phyloP scores from a whole-genome alignment of 257 asterid species.

The Capsicum baccatum region DNA sequence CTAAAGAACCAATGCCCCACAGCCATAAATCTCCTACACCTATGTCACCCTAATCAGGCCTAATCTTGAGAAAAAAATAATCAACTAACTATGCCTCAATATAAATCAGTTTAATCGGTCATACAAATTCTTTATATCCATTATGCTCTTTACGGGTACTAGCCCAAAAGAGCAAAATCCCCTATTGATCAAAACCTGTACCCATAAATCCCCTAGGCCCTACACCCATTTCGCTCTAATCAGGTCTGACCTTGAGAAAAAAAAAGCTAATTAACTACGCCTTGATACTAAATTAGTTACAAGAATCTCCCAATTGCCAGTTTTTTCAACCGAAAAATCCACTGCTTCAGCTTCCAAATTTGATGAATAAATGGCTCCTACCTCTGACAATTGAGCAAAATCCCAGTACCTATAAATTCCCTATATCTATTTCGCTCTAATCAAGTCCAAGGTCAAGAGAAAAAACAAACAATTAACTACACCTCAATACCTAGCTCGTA shows the following conservation, averaged over 20 bases:
- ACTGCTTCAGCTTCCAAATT: too few relatives aligned
- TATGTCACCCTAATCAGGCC: not conserved
- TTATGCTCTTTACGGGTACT: too few relatives aligned
- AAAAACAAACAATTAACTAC: not conserved
- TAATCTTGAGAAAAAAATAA: not conserved
- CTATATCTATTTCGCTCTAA: too few relatives aligned
- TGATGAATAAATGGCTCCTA: too few relatives aligned
- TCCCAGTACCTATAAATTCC: too few relatives aligned
- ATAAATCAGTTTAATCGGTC: too few relatives aligned
- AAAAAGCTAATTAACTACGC: too few relatives aligned
- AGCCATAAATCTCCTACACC: not conserved
- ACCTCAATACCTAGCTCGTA: not conserved
- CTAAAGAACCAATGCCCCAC: not conserved
- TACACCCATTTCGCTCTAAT: not conserved
- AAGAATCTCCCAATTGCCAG: too few relatives aligned
- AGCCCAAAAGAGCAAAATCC: not conserved
- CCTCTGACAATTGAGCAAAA: too few relatives aligned
- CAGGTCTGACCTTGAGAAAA: not conserved
- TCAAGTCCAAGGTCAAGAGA: too few relatives aligned
- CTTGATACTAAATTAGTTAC: not conserved
- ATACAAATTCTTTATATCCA: too few relatives aligned
- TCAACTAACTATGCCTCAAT: not conserved
- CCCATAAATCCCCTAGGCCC: not conserved
- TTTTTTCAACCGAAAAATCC: too few relatives aligned
- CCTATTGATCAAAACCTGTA: not conserved